phyloP scores from a whole-genome alignment of 106 monocot species.

The Platanthera guangdongensis region DNA sequence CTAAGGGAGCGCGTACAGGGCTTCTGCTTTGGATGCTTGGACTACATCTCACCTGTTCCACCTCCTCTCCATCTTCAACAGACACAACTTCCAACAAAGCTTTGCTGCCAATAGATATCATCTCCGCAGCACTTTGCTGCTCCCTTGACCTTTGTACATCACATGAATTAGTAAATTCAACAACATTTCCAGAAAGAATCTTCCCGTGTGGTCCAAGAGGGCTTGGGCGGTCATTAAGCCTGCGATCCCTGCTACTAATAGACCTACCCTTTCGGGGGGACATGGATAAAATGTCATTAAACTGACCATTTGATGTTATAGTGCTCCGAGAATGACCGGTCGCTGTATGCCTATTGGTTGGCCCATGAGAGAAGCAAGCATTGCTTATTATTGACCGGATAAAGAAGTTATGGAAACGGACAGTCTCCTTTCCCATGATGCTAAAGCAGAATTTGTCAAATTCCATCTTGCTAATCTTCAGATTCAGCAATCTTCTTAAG shows the following conservation, averaged over 20 bases:
- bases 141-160: constrained; percentile 34
- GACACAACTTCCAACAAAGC: constrained; percentile 52
- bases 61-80: constrained; percentile 95
- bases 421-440: constrained; percentile 68
- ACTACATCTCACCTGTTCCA: constrained; percentile 72
- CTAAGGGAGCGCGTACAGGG: constrained; percentile 67
- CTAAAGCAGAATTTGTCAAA: constrained; percentile 35
- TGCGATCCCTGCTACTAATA: constrained; percentile 31
- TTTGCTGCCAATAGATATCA: constrained; percentile 75
- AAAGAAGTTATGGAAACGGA: constrained; percentile 69
- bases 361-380: constrained; percentile 40
- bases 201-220: constrained; percentile 51
- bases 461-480: constrained; percentile 53
- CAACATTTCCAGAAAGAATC: constrained; percentile 21
- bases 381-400: constrained; percentile 65
- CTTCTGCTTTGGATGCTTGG: constrained; percentile 86
- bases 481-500: constrained; percentile 50
- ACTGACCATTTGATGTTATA: constrained; percentile 28
- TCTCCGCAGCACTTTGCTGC: constrained; percentile 34
- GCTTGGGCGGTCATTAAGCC: constrained; percentile 38
- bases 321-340: constrained; percentile 41
- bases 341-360: constrained; percentile 35
- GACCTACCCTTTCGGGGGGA: constrained; percentile 35
- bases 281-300: constrained; percentile 15
- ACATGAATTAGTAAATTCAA: constrained; percentile 51